phyloP scores from a whole-genome alignment of 306 rosid species.

The Cicer yamashitae region DNA sequence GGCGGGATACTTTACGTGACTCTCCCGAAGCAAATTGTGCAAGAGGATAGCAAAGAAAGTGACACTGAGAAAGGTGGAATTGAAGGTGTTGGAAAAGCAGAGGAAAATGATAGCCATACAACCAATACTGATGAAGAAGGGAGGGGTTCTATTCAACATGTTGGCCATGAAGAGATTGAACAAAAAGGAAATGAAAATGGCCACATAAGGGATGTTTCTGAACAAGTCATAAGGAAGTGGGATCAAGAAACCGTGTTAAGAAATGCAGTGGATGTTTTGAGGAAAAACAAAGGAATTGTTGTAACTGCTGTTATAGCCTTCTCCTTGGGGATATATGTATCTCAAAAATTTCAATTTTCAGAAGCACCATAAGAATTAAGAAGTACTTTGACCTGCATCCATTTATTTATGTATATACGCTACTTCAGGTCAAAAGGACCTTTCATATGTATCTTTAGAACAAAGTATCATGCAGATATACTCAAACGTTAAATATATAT shows the following conservation, averaged over 20 bases:
- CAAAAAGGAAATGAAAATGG: constrained; percentile 30
- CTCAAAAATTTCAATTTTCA: constrained; percentile 51
- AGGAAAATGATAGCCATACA: constrained; percentile 37
- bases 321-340: constrained; percentile 58
- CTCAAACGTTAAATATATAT: constrained; percentile 26
- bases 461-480: constrained; percentile 31
- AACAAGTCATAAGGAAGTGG: constrained; percentile 49
- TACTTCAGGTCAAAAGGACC: constrained; percentile 19
- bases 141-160: too few relatives aligned
- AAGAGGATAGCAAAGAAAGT: constrained; percentile 43
- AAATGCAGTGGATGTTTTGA: constrained; percentile 47
- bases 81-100: constrained; percentile 30
- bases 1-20: constrained; percentile 64
- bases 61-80: constrained; percentile 31
- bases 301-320: constrained; percentile 66
- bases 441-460: constrained; percentile 17
- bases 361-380: constrained; percentile 25
- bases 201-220: constrained; percentile 28
- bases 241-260: constrained; percentile 50
- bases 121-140: neutral
- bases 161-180: constrained; percentile 20
- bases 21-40: constrained; percentile 49
- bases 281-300: constrained; percentile 58
- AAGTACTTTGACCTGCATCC: constrained; percentile 27
- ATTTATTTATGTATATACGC: constrained; percentile 32